Evolutionary conservation across 139 green algal species (phyloP), one percentile per base, ranked within the genome.

Genomic region (Asterochloris sp.): DNA sequence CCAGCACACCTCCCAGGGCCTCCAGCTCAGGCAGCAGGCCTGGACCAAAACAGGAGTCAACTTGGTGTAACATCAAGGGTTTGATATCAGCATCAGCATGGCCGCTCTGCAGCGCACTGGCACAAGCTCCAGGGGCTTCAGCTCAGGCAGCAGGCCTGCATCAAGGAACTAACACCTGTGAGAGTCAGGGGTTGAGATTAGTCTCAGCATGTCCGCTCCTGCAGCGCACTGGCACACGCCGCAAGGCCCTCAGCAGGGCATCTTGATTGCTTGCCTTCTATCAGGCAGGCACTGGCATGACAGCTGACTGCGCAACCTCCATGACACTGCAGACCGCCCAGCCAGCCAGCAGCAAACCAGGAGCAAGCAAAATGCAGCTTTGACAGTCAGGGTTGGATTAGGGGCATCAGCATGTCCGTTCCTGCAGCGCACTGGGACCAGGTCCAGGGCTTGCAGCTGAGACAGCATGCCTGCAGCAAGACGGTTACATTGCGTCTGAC

Each of bases 391-490:
- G 47, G 47, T n/a, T n/a, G n/a, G n/a, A n/a, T n/a, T n/a, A n/a
- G n/a, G n/a, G n/a, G n/a, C n/a, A n/a, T n/a, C n/a, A n/a, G n/a
- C n/a, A n/a, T n/a, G n/a, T n/a, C n/a, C n/a, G n/a, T n/a, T n/a
- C n/a, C n/a, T n/a, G n/a, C n/a, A n/a, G n/a, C n/a, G n/a, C n/a
- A n/a, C n/a, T n/a, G n/a, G n/a, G n/a, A n/a, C n/a, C n/a, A n/a
- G n/a, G n/a, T n/a, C 76, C 13, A 91, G 81, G n/a, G 87, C 84
- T 60, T 85, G 27, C 38, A 89, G 83, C 85, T 91, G n/a, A n/a
- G n/a, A n/a, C n/a, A n/a, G n/a, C n/a, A n/a, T n/a, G n/a, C n/a
- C n/a, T n/a, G n/a, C n/a, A n/a, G n/a, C n/a, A n/a, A n/a, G n/a
- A n/a, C n/a, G n/a, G n/a, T n/a, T n/a, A n/a, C n/a, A n/a, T n/a